Evolutionary conservation across 805 yeast species (phyloP), one percentile per base, ranked within the genome.

Genomic region (Yamadazyma akitaensis): DNA sequence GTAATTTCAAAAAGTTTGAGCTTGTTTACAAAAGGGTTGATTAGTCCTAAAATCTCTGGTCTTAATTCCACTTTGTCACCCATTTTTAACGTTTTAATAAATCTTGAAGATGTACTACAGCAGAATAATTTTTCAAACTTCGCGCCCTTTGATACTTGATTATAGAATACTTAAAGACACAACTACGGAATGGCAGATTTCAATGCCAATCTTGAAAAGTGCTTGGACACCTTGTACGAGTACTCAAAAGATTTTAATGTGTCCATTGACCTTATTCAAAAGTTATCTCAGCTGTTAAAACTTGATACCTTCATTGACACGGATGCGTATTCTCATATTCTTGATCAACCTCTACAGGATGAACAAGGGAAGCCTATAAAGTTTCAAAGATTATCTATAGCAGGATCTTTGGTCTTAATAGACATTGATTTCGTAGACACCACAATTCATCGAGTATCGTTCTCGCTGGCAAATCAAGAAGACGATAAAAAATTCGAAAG

Each of bases 1-100:
- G 76, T 67, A 38, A 90, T 76, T 63, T 91, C 96, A 49, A 92
- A 82, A 55, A 97, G 84, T 63, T 89, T 91, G 54, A 92, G 76
- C 57, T 79, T 77, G 19, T 63, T 59, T 14, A 70, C 68, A 13
- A 70, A 63, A 11, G 74, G 75, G 34, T 68, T 70, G 39, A 72
- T 59, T 17, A 71, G 54, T 12, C 65, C 59, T 47, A 49, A 51
- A 13, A 72, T 61, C 40, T 72, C 77, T 2, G 65, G 63, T 11
- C 63, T 55, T 13, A 63, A 45, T 24, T 34, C 42, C 18, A 17
- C 30, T 37, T 14, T 13, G 6, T 44, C 47, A 16, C 21, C 32
- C 47, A 44, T 44, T 18, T 8, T 40, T 18, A 31, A 12, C 43
- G 4, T 28, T 30, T n/a, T 8, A 30, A 32, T 37, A n/a, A 35